These are phyloP conservation scores for Circinella umbellata DNA, from an alignment of 371 early-diverging fungal species.

Conservation along the genomic window DNA sequence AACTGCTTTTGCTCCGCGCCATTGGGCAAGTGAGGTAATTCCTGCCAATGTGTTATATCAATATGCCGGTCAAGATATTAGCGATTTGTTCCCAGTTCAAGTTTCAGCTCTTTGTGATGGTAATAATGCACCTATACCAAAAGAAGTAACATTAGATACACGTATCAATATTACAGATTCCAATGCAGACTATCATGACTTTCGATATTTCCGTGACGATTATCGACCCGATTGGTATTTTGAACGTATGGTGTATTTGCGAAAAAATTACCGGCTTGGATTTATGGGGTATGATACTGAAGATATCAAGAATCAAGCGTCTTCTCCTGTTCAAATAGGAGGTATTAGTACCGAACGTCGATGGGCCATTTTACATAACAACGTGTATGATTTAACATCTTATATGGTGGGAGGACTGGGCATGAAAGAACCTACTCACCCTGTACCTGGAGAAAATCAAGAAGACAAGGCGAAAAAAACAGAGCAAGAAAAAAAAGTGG, in stretches of 20 bases:
- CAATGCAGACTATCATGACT: conserved; percentile 34
- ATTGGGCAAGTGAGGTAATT: conserved; percentile 57
- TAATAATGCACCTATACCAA: conserved; percentile 32
- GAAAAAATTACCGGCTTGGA: conserved; percentile 29
- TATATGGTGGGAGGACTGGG: conserved; percentile 51
- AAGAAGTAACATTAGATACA: conserved; percentile 41
- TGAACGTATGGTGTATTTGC: conserved; percentile 34
- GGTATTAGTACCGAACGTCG: conserved; percentile 45
- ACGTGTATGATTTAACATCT: conserved; percentile 50
- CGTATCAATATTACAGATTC: conserved; percentile 52
- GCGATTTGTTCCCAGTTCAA: conserved; percentile 78
- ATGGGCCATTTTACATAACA: conserved; percentile 52
- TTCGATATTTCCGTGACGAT: conserved; percentile 31
- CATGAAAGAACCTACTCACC: conserved; percentile 5
- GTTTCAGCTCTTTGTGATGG: conserved; percentile 63
- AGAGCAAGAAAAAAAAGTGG: conserved; percentile 49
- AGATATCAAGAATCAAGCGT: conserved; percentile 32
- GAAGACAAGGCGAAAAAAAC: background rate
- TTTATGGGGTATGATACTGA: conserved; percentile 50
- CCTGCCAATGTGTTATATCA: conserved; percentile 45
- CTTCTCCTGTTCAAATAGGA: conserved; percentile 39
- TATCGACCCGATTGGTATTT: conserved; percentile 43
- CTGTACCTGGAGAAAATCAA: conserved; percentile 26
- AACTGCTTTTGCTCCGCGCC: conserved; percentile 64
- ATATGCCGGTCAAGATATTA: conserved; percentile 75